A percentile compares a stretch with the other conserved stretches of the same genome.
These are phyloP conservation scores for Crithidia mellificae DNA, from an alignment of 208 protist species.

Conservation along the genomic window DNA sequence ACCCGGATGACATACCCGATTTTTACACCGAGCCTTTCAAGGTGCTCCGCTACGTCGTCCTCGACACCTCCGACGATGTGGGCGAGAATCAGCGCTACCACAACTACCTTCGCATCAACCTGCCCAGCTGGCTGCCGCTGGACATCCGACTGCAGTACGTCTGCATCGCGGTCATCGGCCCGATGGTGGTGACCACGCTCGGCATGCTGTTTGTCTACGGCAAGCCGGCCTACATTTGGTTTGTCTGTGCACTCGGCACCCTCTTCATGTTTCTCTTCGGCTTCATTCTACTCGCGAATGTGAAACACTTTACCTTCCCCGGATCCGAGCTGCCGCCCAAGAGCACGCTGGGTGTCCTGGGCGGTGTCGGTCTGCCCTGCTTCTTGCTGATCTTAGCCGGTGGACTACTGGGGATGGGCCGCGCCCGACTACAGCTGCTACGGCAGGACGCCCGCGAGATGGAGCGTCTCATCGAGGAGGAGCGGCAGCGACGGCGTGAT, in stretches of 20 bases:
- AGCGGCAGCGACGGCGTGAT: slow-evolving; percentile 16
- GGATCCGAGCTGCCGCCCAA: slow-evolving; percentile 10
- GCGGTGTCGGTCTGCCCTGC: slow-evolving; percentile 34
- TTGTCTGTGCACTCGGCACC: slow-evolving; percentile 33
- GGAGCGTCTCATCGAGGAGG: slow-evolving; percentile 20
- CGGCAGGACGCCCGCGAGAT: slow-evolving; percentile 30
- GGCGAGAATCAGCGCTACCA: slow-evolving; percentile 39
- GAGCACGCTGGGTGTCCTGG: slow-evolving; percentile 21
- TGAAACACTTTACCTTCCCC: slow-evolving; percentile 16
- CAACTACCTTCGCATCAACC: slow-evolving; percentile 34
- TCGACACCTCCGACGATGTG: slow-evolving; percentile 29
- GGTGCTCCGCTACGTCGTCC: slow-evolving; percentile 33
- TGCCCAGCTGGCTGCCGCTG: slow-evolving; percentile 67
- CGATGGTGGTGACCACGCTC: slow-evolving; percentile 48
- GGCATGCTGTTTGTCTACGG: slow-evolving; percentile 51
- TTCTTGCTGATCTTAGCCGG: slow-evolving; percentile 33
- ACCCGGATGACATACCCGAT: slow-evolving; percentile 40
- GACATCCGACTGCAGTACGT: slow-evolving; percentile 65
- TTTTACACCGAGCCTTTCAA: slow-evolving; percentile 49
- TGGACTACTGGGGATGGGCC: slow-evolving; percentile 25
- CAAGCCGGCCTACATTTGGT: slow-evolving; percentile 51
- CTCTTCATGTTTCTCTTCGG: slow-evolving; percentile 68
- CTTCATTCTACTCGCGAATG: slow-evolving; percentile 36
- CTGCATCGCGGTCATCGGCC: slow-evolving; percentile 43
- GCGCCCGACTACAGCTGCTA: slow-evolving; percentile 16